Percentiles rank a stretch among this genome's conserved stretches.
These are phyloP conservation scores for Actinomucor elegans DNA, from an alignment of 371 early-diverging fungal genomes.

Conservation along the genomic window DNA sequence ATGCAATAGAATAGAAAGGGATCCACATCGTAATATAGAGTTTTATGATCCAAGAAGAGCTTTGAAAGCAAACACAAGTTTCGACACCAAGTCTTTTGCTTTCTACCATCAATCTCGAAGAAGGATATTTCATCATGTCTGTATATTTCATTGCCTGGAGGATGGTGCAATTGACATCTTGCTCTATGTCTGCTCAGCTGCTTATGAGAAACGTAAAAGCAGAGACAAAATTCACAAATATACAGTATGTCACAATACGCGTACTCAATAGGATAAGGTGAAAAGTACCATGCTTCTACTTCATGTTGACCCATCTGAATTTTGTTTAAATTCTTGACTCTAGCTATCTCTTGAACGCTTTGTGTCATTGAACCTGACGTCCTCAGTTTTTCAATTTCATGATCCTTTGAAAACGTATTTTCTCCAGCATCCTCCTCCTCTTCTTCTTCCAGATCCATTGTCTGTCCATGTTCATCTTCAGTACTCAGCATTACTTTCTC, in stretches of 20 bases:
- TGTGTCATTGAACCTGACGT: slow-evolving; percentile 97
- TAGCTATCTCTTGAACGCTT: slow-evolving; percentile 84
- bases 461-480: slow-evolving; percentile 18
- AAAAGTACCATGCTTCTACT: slow-evolving; percentile 99
- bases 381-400: slow-evolving; percentile 91
- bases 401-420: slow-evolving; percentile 71
- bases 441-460: slow-evolving; percentile 31
- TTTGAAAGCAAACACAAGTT: slow-evolving; percentile 92
- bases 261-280: slow-evolving; percentile 90
- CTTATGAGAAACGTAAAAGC: slow-evolving; percentile 70
- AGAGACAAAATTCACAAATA: slow-evolving; percentile 94
- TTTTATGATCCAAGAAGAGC: slow-evolving; percentile 99
- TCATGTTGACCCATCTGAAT: slow-evolving; percentile 95
- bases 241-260: slow-evolving; percentile 71
- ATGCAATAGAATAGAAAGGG: slow-evolving; percentile 98
- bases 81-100: slow-evolving; percentile 86
- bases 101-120: slow-evolving; percentile 90
- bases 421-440: slow-evolving; percentile 50
- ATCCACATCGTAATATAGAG: slow-evolving; percentile 99
- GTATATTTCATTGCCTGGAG: slow-evolving; percentile 95
- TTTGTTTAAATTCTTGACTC: slow-evolving; percentile 90
- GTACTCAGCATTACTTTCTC: slow-evolving; percentile 15
- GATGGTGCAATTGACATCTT: slow-evolving; percentile 85
- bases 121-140: slow-evolving; percentile 83
- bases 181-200: slow-evolving; percentile 70